phyloP scores from a whole-genome alignment of 306 rosid genomes.

The Alnus glutinosa region DNA sequence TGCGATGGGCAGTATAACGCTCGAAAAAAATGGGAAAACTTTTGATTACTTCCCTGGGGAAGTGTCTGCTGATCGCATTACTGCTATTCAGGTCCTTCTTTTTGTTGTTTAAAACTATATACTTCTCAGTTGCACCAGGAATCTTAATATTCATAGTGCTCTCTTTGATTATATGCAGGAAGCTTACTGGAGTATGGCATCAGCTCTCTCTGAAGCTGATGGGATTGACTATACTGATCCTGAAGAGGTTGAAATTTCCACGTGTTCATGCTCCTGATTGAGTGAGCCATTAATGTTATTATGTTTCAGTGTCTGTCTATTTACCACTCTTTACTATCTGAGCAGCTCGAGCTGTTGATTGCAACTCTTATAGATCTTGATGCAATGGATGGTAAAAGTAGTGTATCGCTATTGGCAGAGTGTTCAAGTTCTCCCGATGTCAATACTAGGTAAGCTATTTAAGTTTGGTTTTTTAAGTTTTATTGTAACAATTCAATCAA shows the following conservation, averaged over 20 bases:
- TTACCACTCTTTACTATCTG: conserved; percentile 27
- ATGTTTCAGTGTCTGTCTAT: conserved; percentile 15
- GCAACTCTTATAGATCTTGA: conserved; percentile 90
- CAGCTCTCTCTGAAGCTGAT: conserved; percentile 92
- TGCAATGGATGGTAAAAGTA: conserved; percentile 93
- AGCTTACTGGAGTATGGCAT: conserved; percentile 93
- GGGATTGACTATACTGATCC: conserved; percentile 96
- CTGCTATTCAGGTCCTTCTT: conserved; percentile 74
- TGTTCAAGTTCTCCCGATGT: conserved; percentile 92
- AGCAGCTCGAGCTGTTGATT: conserved; percentile 87
- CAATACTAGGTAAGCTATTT: conserved; percentile 65
- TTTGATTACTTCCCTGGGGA: conserved; percentile 70
- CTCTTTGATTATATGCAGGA: conserved; percentile 53
- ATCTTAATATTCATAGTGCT: conserved; percentile 21
- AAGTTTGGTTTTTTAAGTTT: not conserved
- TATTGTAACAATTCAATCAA: conserved; percentile 5
- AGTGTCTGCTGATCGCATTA: conserved; percentile 64
- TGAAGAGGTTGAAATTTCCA: conserved; percentile 71
- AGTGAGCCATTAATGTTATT: conserved; percentile 11
- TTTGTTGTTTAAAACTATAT: conserved; percentile 8
- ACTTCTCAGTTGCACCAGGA: conserved; percentile 16
- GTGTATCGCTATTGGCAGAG: conserved; percentile 78
- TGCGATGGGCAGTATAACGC: conserved; percentile 49
- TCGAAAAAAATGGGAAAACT: conserved; percentile 72
- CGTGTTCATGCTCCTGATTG: conserved; percentile 19